These are phyloP conservation scores for Chaetomium olivaceum DNA, from an alignment of 2,329 filamentous ascomycete genomes.

Conservation along the genomic window DNA sequence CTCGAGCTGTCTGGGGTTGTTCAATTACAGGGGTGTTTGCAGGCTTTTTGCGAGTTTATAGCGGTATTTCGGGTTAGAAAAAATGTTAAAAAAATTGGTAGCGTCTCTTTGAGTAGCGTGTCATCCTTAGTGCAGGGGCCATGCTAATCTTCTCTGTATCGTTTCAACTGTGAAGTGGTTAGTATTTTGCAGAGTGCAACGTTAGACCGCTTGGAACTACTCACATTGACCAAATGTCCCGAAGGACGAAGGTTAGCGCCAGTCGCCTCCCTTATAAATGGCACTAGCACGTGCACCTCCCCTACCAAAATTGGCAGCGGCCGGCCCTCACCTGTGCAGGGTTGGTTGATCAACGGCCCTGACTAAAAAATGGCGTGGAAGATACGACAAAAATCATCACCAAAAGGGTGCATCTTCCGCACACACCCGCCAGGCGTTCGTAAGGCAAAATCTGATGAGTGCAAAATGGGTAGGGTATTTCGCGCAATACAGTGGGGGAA, in stretches of 20 bases:
- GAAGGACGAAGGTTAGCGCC: constrained; percentile 21
- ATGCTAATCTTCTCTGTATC: constrained; percentile 77
- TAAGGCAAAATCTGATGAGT: background rate
- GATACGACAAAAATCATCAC: background rate
- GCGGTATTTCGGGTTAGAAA: constrained; percentile 38
- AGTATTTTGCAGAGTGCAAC: constrained; percentile 21
- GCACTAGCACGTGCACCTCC: background rate
- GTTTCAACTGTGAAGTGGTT: constrained; percentile 33
- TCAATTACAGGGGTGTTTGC: constrained; percentile 51
- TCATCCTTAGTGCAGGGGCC: constrained; percentile 91
- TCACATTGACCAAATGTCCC: constrained; percentile 36
- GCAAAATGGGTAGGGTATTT: background rate
- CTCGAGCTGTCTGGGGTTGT: constrained; percentile 58
- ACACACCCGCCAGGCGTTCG: background rate
- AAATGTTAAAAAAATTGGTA: constrained; percentile 64
- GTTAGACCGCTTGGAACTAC: constrained; percentile 25
- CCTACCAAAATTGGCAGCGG: constrained; percentile 6
- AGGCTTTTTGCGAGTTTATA: constrained; percentile 81
- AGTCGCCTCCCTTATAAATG: constrained; percentile 10
- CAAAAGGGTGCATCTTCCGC: background rate
- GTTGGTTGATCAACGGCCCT: background rate
- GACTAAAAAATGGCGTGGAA: background rate
- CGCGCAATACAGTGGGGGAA: constrained; percentile 8
- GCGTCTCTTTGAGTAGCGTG: constrained; percentile 72
- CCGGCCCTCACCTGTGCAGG: background rate